A percentile compares a stretch with the other conserved stretches of the same genome.
Evolutionary conservation across 1,139 yeast genomes (phyloP).

Genomic region (Pichia sp.): DNA sequence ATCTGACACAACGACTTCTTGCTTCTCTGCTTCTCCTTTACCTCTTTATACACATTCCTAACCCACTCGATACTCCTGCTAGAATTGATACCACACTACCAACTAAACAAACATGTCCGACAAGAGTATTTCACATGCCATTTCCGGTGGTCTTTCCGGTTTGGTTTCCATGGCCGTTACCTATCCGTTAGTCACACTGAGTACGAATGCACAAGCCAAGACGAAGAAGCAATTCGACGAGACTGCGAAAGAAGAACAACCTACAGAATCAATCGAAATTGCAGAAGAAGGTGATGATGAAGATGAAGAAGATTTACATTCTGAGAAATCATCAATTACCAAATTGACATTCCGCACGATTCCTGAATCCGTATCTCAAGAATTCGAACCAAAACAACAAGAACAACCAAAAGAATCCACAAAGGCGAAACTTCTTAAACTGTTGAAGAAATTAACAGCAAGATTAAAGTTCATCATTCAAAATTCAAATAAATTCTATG

Average conservation of each 20-base stretch:
- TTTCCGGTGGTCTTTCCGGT: conserved; percentile 94
- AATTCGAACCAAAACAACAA: neutral
- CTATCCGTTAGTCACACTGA: conserved; percentile 79
- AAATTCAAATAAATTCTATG: conserved; percentile 42
- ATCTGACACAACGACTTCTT: too few species aligned
- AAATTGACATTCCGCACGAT: conserved; percentile 6
- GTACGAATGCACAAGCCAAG: conserved; percentile 79
- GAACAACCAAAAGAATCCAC: neutral
- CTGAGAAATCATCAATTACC: conserved; percentile 7
- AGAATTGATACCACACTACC: too few species aligned
- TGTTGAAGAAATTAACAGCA: conserved; percentile 4
- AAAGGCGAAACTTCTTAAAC: neutral
- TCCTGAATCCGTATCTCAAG: neutral
- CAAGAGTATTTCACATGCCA: conserved; percentile 67
- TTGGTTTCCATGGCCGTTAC: conserved; percentile 83
- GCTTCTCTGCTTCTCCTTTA: too few species aligned
- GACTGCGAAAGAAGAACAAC: conserved; percentile 12
- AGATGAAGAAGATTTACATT: neutral
- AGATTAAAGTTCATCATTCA: conserved; percentile 10
- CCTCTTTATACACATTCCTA: too few species aligned
- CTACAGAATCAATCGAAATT: conserved; percentile 21
- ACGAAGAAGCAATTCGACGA: conserved; percentile 27
- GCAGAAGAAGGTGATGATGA: conserved; percentile 3
- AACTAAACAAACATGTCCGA: conserved; percentile 12
- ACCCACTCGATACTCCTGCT: too few species aligned